Base-by-base conservation (phyloP, 2,329 filamentous ascomycete genomes). In the Fusarium illudens region DNA sequence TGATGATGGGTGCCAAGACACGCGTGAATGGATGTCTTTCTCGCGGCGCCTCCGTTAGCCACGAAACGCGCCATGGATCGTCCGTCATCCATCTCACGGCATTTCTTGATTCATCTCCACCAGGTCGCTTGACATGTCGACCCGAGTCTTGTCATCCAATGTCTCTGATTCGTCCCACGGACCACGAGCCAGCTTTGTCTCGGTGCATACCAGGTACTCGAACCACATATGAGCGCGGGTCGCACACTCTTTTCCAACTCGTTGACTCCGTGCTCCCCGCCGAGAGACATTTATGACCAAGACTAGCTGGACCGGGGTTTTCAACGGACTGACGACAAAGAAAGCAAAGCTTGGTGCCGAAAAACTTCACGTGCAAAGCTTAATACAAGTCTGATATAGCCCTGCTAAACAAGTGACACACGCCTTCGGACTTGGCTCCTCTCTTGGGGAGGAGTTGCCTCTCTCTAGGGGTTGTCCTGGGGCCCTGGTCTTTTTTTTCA, bases 361-460 rank as follows among this genome's bases (percentile, higher is more conserved):
- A 39, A 50, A 32, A 15, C 9, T 55, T 62, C 48, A 59, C 37
- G 34, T 66, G 58, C 42, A 52, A 49, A 19, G 27, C 53, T 37
- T 20, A 52, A 13, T 19, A 39, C 34, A 20, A 13, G 4, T 62
- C 22, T 33, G 34, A 13, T 51, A 58, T 44, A 58, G 37, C 36
- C 54, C 62, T 30, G 34, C 49, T 53, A 50, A 62, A 44, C n/a
- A 30, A 22, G 49, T 34, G 52, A 60, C 33, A 57, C 44, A 39
- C 25, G 44, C 19, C 54, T 62, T 57, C 50, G 60, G 58, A 15
- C 27, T 34, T 42, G 33, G 36, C 13, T 44, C 22, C 49, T 36
- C 37, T 13, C n/a, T 33, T 48, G 10, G 42, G 22, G 54, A 57
- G 33, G n/a, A n/a, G 22, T 44, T 44, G 39, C n/a, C n/a, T n/a